Conservation (phyloP, 441 rosid species). For the Pelargonium cotyledonis region DNA sequence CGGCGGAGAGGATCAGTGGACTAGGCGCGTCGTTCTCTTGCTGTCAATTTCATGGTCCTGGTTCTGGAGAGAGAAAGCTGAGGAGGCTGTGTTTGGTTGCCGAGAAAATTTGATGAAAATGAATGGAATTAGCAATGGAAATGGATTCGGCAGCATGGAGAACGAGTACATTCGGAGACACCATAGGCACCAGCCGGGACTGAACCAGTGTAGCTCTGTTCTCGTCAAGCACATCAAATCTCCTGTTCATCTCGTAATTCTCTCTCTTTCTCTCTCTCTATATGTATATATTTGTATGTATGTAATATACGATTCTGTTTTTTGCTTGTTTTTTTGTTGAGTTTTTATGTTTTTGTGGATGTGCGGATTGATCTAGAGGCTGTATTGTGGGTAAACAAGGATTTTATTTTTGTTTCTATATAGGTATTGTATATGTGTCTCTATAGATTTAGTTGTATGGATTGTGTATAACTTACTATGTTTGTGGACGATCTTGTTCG, state of each 20-base stretch:
- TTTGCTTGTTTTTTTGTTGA: too few relatives aligned
- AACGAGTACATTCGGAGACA: neutral
- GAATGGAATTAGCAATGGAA: neutral
- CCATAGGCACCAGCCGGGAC: neutral
- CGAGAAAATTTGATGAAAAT: neutral
- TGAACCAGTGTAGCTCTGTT: constrained; percentile 1
- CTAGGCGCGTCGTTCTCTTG: neutral
- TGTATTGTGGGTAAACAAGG: too few relatives aligned
- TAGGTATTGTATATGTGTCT: too few relatives aligned
- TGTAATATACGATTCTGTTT: too few relatives aligned
- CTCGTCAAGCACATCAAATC: constrained; percentile 8
- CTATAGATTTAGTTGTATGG: too few relatives aligned
- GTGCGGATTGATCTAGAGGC: too few relatives aligned
- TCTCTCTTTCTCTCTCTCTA: neutral
- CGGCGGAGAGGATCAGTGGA: neutral
- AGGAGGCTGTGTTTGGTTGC: neutral
- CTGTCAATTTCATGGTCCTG: constrained; percentile 2
- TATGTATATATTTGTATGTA: neutral
- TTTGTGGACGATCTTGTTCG: neutral
- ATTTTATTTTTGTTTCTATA: too few relatives aligned
- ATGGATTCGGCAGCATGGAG: neutral
- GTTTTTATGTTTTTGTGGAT: too few relatives aligned
- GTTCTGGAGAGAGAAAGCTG: neutral
- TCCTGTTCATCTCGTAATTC: constrained; percentile 4
- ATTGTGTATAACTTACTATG: too few relatives aligned